These are phyloP conservation scores for Cochlearia excelsa DNA, from an alignment of 345 rosid species.

Conservation along the genomic window DNA sequence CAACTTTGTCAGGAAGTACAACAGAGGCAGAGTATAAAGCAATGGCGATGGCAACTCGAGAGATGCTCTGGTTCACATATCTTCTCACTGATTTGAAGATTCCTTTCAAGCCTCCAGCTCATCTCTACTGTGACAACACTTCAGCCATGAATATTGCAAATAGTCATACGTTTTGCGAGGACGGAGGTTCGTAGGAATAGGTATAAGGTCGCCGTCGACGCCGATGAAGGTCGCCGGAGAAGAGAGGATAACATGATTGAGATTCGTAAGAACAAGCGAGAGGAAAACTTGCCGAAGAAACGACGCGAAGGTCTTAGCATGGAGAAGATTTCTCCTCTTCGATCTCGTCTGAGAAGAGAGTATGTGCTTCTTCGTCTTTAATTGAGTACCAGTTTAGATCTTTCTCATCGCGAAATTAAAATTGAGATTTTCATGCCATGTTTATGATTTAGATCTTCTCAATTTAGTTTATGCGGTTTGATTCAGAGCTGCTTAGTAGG, in stretches of 20 bases:
- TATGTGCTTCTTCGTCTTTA: no score
- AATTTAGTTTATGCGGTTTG: no score
- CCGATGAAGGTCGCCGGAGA: slow-evolving; percentile 78
- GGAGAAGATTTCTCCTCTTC: no score
- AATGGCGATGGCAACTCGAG: not conserved
- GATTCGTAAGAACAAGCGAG: slow-evolving; percentile 78
- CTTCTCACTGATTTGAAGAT: not conserved
- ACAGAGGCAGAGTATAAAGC: no score
- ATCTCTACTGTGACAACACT: not conserved
- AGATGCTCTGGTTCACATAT: not conserved
- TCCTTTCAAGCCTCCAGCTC: not conserved
- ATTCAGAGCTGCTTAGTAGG: no score
- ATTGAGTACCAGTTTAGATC: no score
- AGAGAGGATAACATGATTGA: slow-evolving; percentile 85
- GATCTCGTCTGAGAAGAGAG: no score
- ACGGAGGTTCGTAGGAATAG: slow-evolving; percentile 61
- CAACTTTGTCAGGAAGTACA: not conserved
- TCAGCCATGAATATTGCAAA: not conserved
- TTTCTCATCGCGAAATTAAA: no score
- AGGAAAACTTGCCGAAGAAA: slow-evolving; percentile 74
- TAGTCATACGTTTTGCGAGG: slow-evolving; percentile 37
- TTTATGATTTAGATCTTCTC: no score
- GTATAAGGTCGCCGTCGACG: slow-evolving; percentile 72
- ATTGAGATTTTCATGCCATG: no score
- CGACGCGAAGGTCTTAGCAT: slow-evolving; percentile 52